Conservation (phyloP, 2,329 filamentous ascomycete genomes). For the Stachybotrys echinatus region DNA sequence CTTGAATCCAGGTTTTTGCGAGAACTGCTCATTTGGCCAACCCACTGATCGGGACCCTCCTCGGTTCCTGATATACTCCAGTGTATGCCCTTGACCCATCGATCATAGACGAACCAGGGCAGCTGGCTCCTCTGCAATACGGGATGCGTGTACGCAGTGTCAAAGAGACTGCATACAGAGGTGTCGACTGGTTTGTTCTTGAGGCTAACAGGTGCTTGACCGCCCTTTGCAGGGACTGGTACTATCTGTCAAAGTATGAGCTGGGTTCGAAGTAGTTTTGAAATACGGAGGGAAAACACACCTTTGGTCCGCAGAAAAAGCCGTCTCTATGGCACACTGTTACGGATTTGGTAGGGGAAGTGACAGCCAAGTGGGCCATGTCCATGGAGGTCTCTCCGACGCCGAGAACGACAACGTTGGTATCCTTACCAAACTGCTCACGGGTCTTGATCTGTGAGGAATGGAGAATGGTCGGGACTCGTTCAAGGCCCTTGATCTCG, state of each 20-base stretch:
- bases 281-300: constrained; percentile 5
- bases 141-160: constrained; percentile 45
- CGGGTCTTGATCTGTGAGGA: constrained; percentile 36
- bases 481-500: constrained; percentile 29
- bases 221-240: constrained; percentile 10
- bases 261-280: neutral
- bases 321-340: constrained; percentile 39
- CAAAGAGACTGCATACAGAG: constrained; percentile 41
- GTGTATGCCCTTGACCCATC: constrained; percentile 37
- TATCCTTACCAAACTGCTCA: constrained; percentile 32
- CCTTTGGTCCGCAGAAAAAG: constrained; percentile 40
- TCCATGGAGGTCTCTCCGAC: constrained; percentile 42
- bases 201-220: neutral
- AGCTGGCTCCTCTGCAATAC: constrained; percentile 34
- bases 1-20: constrained; percentile 29
- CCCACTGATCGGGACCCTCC: constrained; percentile 42
- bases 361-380: constrained; percentile 37
- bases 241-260: constrained; percentile 16
- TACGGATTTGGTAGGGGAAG: constrained; percentile 33
- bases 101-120: constrained; percentile 41
- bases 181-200: constrained; percentile 42
- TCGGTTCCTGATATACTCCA: constrained; percentile 38
- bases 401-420: constrained; percentile 36
- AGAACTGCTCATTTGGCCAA: constrained; percentile 34
- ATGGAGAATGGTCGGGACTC: constrained; percentile 30